A percentile compares a stretch with the other conserved stretches of the same genome.
phyloP scores from a whole-genome alignment of 371 early-diverging fungal genomes.

The Saksenaea oblongispora region DNA sequence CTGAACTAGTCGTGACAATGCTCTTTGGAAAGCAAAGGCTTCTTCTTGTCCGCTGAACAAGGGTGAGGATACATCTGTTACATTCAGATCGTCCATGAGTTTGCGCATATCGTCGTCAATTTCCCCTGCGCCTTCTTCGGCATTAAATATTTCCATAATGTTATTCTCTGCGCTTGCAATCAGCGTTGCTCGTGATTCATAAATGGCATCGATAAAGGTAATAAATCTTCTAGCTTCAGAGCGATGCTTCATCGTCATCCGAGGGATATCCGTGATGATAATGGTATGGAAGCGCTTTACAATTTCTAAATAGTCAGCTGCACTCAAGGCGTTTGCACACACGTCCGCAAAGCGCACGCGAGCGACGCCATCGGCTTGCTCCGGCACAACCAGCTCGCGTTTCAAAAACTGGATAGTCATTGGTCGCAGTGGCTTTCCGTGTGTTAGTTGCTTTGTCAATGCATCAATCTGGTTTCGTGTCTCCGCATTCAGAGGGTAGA shows the following conservation, averaged over 20 bases:
- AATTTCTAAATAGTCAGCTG: conserved; percentile 90
- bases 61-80: conserved; percentile 57
- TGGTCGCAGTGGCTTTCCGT: conserved; percentile 32
- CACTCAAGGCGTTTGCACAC: conserved; percentile 81
- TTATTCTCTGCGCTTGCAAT: conserved; percentile 73
- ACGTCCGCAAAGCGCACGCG: conserved; percentile 78
- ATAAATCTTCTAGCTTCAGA: conserved; percentile 93
- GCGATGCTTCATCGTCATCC: conserved; percentile 77
- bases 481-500: conserved; percentile 58
- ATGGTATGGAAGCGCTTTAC: conserved; percentile 72
- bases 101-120: conserved; percentile 39
- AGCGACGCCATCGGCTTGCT: conserved; percentile 70
- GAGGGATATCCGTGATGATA: conserved; percentile 84
- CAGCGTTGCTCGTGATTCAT: conserved; percentile 71
- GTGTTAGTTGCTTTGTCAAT: conserved; percentile 35
- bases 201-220: conserved; percentile 91
- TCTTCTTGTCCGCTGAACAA: conserved; percentile 91
- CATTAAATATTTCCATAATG: conserved; percentile 70
- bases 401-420: conserved; percentile 73
- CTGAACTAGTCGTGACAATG: conserved; percentile 85
- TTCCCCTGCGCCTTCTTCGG: conserved; percentile 44
- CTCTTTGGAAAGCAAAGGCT: conserved; percentile 94
- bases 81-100: conserved; percentile 43
- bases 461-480: conserved; percentile 45
- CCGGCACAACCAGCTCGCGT: conserved; percentile 64